Percentiles rank a stretch among this genome's conserved stretches.
Conservation (phyloP, 495 filamentous ascomycete species). For the Neurospora pannonica region DNA sequence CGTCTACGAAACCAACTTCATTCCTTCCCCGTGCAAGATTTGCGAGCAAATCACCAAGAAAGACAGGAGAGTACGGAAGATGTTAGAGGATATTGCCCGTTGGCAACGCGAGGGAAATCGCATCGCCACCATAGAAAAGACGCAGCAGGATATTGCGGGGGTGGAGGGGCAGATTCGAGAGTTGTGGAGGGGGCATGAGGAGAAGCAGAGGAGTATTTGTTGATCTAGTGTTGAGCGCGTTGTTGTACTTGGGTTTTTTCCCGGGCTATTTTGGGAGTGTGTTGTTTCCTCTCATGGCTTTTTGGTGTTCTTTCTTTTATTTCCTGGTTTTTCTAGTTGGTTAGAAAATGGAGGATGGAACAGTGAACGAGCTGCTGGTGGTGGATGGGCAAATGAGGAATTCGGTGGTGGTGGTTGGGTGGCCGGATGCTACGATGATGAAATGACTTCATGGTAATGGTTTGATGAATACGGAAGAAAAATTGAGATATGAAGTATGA, state of each 20-base stretch:
- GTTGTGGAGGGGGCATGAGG: conserved; percentile 39
- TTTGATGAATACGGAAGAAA: neutral
- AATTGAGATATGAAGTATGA: neutral
- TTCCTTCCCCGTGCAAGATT: conserved; percentile 59
- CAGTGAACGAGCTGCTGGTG: neutral
- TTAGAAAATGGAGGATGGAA: neutral
- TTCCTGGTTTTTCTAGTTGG: neutral
- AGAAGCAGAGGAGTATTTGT: conserved; percentile 18
- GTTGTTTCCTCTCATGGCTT: neutral
- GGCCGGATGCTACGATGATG: neutral
- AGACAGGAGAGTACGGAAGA: conserved; percentile 60
- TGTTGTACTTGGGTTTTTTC: neutral
- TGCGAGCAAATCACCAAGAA: conserved; percentile 93
- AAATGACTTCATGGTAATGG: neutral
- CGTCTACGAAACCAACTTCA: conserved; percentile 57
- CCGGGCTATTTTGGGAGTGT: neutral
- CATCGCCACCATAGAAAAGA: conserved; percentile 72
- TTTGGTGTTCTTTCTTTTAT: neutral
- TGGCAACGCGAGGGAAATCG: conserved; percentile 71
- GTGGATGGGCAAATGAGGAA: neutral
- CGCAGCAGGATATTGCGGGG: conserved; percentile 53
- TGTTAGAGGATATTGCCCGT: conserved; percentile 67
- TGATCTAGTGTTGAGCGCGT: neutral
- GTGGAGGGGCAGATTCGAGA: conserved; percentile 56
- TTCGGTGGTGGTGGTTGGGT: neutral